Conservation (phyloP, 1,139 yeast species). For the Yamadazyma songkhlaensis region DNA sequence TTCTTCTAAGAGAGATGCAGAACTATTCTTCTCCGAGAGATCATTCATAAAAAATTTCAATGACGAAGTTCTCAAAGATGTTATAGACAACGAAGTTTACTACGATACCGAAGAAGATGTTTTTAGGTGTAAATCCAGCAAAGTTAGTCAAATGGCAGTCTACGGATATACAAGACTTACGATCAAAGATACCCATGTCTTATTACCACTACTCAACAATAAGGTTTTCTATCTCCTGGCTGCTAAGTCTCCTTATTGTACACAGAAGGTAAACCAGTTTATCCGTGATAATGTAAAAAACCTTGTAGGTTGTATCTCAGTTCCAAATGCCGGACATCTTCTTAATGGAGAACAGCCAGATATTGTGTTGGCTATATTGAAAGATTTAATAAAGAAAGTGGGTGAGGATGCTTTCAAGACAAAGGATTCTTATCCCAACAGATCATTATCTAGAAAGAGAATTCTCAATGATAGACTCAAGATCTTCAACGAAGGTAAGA, state of each 20-base stretch:
- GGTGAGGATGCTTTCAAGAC: constrained; percentile 15
- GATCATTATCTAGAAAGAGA: no score
- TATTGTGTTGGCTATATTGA: constrained; percentile 28
- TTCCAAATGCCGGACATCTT: constrained; percentile 51
- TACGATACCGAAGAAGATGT: constrained; percentile 21
- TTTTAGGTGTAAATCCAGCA: constrained; percentile 37
- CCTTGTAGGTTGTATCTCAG: constrained; percentile 30
- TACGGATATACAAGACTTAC: constrained; percentile 42
- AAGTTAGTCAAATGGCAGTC: constrained; percentile 46
- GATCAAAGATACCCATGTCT: constrained; percentile 29
- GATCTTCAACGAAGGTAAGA: constrained; percentile 1
- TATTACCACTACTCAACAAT: constrained; percentile 34
- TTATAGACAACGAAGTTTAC: constrained; percentile 35
- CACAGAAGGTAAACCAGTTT: constrained; percentile 31
- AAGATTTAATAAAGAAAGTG: constrained; percentile 14
- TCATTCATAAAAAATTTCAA: constrained; percentile 49
- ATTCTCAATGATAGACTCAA: background rate
- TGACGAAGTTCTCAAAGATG: constrained; percentile 43
- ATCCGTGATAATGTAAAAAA: constrained; percentile 27
- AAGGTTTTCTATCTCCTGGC: constrained; percentile 54
- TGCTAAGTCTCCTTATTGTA: constrained; percentile 50
- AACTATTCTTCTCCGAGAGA: constrained; percentile 36
- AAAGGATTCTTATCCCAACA: constrained; percentile 7
- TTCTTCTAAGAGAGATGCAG: constrained; percentile 36
- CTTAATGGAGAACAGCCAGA: constrained; percentile 55